Conservation (phyloP, 805 yeast genomes). For the Candida tibetensis region DNA sequence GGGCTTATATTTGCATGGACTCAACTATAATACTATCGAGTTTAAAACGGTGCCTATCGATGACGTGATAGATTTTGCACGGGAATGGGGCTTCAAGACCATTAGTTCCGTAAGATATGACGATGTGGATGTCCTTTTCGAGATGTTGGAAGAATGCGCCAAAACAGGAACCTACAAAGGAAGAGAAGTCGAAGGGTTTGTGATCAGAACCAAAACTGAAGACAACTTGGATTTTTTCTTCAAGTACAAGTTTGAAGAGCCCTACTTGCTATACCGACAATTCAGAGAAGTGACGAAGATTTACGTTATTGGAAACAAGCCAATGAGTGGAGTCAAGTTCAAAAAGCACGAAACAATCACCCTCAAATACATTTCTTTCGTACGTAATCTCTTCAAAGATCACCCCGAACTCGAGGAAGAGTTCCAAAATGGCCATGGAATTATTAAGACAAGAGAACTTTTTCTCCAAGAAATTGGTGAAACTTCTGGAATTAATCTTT, state of each 20-base stretch:
- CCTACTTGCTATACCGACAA: constrained; percentile 85
- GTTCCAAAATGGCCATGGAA: constrained; percentile 61
- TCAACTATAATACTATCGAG: constrained; percentile 62
- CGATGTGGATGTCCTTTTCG: constrained; percentile 40
- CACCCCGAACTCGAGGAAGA: constrained; percentile 46
- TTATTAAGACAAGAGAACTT: constrained; percentile 65
- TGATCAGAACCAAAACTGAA: constrained; percentile 58
- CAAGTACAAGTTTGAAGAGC: constrained; percentile 94
- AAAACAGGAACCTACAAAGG: constrained; percentile 68
- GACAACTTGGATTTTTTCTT: constrained; percentile 60
- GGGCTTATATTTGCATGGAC: constrained; percentile 88
- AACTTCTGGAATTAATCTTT: constrained; percentile 57
- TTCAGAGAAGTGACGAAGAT: constrained; percentile 83
- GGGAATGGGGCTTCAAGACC: constrained; percentile 65
- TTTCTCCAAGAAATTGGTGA: constrained; percentile 48
- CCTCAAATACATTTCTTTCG: constrained; percentile 66
- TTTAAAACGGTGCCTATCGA: constrained; percentile 67
- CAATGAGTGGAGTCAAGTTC: constrained; percentile 7
- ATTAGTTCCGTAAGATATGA: constrained; percentile 47
- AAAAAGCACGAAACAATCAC: constrained; percentile 56
- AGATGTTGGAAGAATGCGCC: constrained; percentile 55
- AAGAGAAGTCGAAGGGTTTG: constrained; percentile 89
- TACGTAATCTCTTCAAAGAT: constrained; percentile 49
- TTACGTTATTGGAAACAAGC: constrained; percentile 33
- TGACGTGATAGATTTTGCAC: constrained; percentile 58